These are phyloP conservation scores for Ceratobasidium sp. DNA, from an alignment of 1,284 basidiomycete genomes.

Conservation along the genomic window DNA sequence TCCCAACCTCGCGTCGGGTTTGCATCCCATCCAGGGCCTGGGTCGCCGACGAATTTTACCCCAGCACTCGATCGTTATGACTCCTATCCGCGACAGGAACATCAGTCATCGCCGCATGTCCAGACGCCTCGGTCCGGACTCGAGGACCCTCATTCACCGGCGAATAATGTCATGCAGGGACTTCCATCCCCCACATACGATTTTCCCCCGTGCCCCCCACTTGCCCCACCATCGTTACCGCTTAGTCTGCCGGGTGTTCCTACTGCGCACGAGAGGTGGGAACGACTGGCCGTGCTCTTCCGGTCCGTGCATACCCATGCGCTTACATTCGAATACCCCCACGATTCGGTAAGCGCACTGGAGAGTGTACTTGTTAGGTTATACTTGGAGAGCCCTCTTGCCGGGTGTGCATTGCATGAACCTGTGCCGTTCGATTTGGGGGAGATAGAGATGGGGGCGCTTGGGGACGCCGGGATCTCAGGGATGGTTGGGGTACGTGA, in stretches of 20 bases:
- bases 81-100: too few species aligned
- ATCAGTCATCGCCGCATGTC: conserved; percentile 25
- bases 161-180: background rate
- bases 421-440: background rate
- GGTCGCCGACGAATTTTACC: background rate
- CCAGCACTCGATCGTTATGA: background rate
- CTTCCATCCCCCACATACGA: conserved; percentile 51
- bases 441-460: background rate
- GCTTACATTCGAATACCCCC: conserved; percentile 74
- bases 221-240: conserved; percentile 7
- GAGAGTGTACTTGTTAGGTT: conserved; percentile 79
- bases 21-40: background rate
- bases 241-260: conserved; percentile 1
- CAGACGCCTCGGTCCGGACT: background rate
- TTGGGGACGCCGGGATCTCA: conserved; percentile 9
- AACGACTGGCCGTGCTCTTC: conserved; percentile 81
- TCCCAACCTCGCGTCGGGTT: background rate
- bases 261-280: conserved; percentile 72
- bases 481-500: background rate
- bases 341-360: conserved; percentile 74
- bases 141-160: conserved; percentile 7
- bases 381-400: conserved; percentile 75
- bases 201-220: conserved; percentile 30
- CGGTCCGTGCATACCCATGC: conserved; percentile 75
- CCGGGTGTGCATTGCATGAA: background rate